Base-by-base conservation (phyloP, 371 early-diverging fungal genomes). In the Rhizopus delemar region DNA sequence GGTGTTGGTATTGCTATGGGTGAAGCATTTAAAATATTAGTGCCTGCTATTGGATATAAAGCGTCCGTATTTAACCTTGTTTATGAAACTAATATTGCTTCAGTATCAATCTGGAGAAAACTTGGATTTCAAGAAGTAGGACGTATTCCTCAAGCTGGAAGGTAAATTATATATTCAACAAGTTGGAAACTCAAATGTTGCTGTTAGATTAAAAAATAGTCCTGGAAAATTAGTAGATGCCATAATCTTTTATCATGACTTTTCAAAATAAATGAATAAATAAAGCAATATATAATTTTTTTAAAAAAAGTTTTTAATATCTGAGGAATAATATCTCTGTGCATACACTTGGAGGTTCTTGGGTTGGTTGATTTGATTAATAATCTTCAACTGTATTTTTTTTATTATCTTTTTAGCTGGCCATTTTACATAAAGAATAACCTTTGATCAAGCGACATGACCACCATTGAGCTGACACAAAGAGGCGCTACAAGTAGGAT, bases 391-490 rank as follows among this genome's bases (percentile, higher is more conserved):
- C 22, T 22, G 22, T 22, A 22, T 22, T 22, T 22, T 22, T 22
- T 22, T 22, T 22, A 22, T 22, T 31, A n/a, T 38, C n/a, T 49
- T 13, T 69, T 76, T 76, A 79, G 71, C 72, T 74, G 68, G 68
- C 62, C 80, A 76, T 79, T 66, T 69, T 75, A 70, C 80, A 77
- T 76, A 79, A 79, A 70, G 80, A 79, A 62, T 66, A 76, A 72
- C 90, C 91, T 75, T 94, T 97, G 68, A 95, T 93, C 70, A 98
- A 85, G 56, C 95, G 93, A 98, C 99, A 71, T 91, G 92, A 70
- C 99, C 99, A 77, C 99, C 99, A 58, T 99, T 97, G 64, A 99
- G 98, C 83, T 96, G 98, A 84, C 96, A 95, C 63, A 99, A 89
- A 54, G 98, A 94, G 56, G 92, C 90, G 53, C 88, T 83, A 89